Base-by-base conservation (phyloP, 2,329 filamentous ascomycete species). In the Xylariales sp. region DNA sequence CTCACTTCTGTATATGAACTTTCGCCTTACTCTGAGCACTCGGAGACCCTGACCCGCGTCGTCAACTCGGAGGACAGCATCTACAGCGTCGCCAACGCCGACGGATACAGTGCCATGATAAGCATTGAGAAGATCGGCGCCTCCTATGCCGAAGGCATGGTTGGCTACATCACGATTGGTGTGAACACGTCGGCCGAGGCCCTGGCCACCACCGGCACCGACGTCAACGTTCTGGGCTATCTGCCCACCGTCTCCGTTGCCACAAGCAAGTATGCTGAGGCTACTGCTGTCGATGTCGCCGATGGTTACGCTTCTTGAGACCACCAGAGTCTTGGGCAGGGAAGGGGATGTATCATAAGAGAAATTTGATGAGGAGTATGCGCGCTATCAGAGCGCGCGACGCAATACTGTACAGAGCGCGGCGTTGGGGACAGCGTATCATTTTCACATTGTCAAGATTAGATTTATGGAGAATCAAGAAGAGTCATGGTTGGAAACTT, bases 81-180 rank as follows among this genome's bases (percentile, higher is more conserved):
- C 5, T 39, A 31, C 27, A 14, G 25, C 14, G 14, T 15, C 16
- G 25, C 37, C 7, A 31, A 24, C 16, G 12, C 24, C 11, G 37
- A 39, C 3, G 37, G 37, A 3, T 39, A 39, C 25, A 39, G 37
- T 27, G 37, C 37, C 3, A 19, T 39, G 12, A 22, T 39, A 8
- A 39, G 37, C n/a, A 25, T 39, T 19, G 16, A 19, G 12, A 14
- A 39, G 25, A 29, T 39, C 20, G 27, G 37, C 10, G 37, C 12
- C 3, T 11, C 24, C 5, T 19, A 19, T 4, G 37, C 37, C 10
- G 27, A 39, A 4, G 37, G 37, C 14, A 8, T 39, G 19, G 37
- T 39, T 7, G 37, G 37, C 25, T 38, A 38, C 14, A 39, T 39
- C 25, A 39, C 37, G 10, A 39, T 39, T 39, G 37, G 37, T 19